Percentiles rank a stretch among this genome's conserved stretches.
Evolutionary conservation across 2,329 filamentous ascomycete genomes (phyloP).

Genomic region (Diaporthe citri): DNA sequence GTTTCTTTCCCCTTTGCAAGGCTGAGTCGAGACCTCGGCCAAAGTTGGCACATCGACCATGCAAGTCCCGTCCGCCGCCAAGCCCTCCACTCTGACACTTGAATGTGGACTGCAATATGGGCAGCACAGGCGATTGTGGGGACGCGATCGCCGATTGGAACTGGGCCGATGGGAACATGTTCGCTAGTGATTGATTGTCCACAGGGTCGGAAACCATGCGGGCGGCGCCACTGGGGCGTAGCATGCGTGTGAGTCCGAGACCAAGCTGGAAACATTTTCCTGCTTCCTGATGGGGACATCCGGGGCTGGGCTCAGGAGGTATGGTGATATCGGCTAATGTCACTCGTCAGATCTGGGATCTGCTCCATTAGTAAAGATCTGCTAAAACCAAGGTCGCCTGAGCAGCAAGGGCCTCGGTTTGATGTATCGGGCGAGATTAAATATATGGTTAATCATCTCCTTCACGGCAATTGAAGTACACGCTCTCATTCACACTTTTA

Average conservation of each 20-base stretch:
- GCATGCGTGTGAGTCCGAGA: slow-evolving; percentile 8
- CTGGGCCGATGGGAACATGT: slow-evolving; percentile 8
- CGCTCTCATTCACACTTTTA: background rate
- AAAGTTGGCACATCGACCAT: slow-evolving; percentile 1
- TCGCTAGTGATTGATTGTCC: background rate
- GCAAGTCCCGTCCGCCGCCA: background rate
- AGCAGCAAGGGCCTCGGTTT: background rate
- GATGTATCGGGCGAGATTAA: slow-evolving; percentile 12
- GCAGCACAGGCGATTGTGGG: background rate
- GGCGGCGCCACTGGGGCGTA: slow-evolving; percentile 20
- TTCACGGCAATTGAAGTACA: background rate
- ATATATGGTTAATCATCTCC: slow-evolving; percentile 26
- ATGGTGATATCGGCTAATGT: slow-evolving; percentile 31
- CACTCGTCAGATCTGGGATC: slow-evolving; percentile 19
- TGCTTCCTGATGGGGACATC: slow-evolving; percentile 26
- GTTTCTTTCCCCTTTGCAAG: background rate
- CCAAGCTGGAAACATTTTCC: slow-evolving; percentile 19
- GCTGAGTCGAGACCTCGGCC: slow-evolving; percentile 24
- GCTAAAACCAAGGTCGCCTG: slow-evolving; percentile 19
- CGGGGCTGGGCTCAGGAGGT: slow-evolving; percentile 18
- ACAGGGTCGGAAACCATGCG: slow-evolving; percentile 9
- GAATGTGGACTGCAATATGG: slow-evolving; percentile 17
- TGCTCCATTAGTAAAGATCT: slow-evolving; percentile 22
- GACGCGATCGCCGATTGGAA: slow-evolving; percentile 19
- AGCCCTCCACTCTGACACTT: slow-evolving; percentile 11